Percentiles rank a stretch among this genome's conserved stretches.
phyloP scores from a whole-genome alignment of 1,284 basidiomycete species.

The Moesziomyces aphidis region DNA sequence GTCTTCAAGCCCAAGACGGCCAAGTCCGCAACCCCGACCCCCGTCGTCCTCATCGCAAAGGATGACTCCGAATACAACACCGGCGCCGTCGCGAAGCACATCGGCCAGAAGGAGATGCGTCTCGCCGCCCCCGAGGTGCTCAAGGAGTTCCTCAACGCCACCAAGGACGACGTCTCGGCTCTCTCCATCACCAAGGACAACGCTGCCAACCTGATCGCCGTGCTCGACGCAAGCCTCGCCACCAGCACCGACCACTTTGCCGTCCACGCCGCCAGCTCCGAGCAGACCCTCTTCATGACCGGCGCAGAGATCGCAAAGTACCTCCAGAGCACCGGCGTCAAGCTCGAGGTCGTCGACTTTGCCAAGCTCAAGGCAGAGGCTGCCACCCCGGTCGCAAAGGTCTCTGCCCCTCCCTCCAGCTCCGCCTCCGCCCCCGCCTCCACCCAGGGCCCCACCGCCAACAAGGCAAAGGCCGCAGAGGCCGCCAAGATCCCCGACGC shows the following conservation, averaged over 20 bases:
- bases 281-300: constrained; percentile 63
- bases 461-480: constrained; percentile 44
- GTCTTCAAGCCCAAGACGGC: constrained; percentile 92
- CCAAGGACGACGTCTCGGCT: constrained; percentile 79
- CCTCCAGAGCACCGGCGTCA: constrained; percentile 59
- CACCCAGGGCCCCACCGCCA: constrained; percentile 44
- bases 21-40: constrained; percentile 84
- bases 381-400: constrained; percentile 42
- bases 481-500: constrained; percentile 64
- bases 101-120: constrained; percentile 88
- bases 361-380: constrained; percentile 52
- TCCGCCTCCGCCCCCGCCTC: constrained; percentile 37
- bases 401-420: constrained; percentile 31
- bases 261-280: constrained; percentile 59
- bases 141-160: constrained; percentile 82
- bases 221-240: constrained; percentile 58
- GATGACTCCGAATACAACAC: constrained; percentile 80
- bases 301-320: constrained; percentile 59
- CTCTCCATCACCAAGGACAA: constrained; percentile 58
- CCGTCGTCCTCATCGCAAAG: constrained; percentile 85
- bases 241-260: constrained; percentile 53
- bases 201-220: constrained; percentile 53
- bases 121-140: constrained; percentile 89
- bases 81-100: constrained; percentile 79
- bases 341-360: constrained; percentile 59